Conservation (phyloP, 73 alveolate genomes). For the Paramecium primaurelia region DNA sequence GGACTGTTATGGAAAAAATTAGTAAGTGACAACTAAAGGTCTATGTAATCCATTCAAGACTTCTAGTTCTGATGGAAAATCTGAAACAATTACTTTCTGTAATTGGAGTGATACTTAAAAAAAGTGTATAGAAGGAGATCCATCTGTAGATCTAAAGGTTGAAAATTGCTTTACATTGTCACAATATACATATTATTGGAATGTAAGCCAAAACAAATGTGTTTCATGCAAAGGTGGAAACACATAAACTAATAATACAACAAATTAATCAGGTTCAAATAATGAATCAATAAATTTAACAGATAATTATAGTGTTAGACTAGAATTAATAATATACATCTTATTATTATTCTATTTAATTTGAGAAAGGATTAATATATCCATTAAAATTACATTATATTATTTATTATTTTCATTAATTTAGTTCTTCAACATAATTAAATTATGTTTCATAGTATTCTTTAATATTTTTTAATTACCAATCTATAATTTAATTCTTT, state of each 20-base stretch:
- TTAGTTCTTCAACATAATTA: constrained; percentile 85
- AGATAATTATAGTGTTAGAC: not conserved
- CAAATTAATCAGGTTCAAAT: not conserved
- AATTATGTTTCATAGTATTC: not conserved
- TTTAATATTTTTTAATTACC: no score
- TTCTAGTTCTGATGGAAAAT: not conserved
- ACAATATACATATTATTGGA: not conserved
- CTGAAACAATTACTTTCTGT: not conserved
- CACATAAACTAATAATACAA: not conserved
- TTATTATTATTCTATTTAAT: not conserved
- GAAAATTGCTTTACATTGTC: not conserved
- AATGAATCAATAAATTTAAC: not conserved
- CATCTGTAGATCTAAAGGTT: not conserved
- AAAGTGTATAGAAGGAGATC: not conserved
- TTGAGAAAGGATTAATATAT: not conserved
- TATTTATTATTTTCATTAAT: not conserved
- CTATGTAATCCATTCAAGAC: not conserved
- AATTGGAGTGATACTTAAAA: not conserved
- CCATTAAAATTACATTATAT: not conserved
- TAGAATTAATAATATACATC: not conserved
- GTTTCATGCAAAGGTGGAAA: not conserved
- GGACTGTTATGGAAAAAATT: not conserved
- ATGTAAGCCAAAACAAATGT: not conserved
- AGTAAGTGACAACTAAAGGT: not conserved
- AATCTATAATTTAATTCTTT: no score